These are phyloP conservation scores for Talaromyces ruber DNA, from an alignment of 495 filamentous ascomycete genomes.

Conservation along the genomic window DNA sequence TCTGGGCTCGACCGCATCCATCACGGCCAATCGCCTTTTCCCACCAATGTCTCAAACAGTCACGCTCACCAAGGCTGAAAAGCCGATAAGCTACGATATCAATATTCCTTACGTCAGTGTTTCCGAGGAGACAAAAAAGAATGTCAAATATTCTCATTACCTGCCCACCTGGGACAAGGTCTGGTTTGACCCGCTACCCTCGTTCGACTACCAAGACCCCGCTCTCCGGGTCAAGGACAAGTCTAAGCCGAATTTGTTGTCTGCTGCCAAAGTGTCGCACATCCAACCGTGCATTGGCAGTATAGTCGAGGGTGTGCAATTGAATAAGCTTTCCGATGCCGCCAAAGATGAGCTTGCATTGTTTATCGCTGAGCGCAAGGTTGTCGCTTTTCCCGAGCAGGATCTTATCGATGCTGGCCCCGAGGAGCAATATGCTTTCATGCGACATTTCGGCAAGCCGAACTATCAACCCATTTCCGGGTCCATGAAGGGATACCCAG, in stretches of 20 bases:
- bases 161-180: conserved; percentile 58
- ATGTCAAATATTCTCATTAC: conserved; percentile 49
- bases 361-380: conserved; percentile 63
- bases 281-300: conserved; percentile 65
- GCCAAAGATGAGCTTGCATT: conserved; percentile 75
- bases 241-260: conserved; percentile 49
- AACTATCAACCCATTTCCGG: conserved; percentile 53
- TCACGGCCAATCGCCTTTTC: background rate
- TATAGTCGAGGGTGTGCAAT: conserved; percentile 64
- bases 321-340: conserved; percentile 55
- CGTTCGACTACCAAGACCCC: conserved; percentile 51
- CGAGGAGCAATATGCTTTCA: conserved; percentile 51
- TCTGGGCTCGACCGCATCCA: background rate
- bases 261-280: conserved; percentile 43
- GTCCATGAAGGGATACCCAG: conserved; percentile 41
- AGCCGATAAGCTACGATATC: conserved; percentile 47
- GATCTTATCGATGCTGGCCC: conserved; percentile 59
- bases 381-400: conserved; percentile 72
- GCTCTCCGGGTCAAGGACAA: conserved; percentile 48
- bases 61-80: conserved; percentile 24
- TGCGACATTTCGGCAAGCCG: conserved; percentile 50
- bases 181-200: conserved; percentile 48
- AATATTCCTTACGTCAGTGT: conserved; percentile 45
- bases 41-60: conserved; percentile 16
- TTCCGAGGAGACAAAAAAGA: conserved; percentile 26